Evolutionary conservation across 2,329 filamentous ascomycete species (phyloP).

Genomic region (Anisogramma anomala): DNA sequence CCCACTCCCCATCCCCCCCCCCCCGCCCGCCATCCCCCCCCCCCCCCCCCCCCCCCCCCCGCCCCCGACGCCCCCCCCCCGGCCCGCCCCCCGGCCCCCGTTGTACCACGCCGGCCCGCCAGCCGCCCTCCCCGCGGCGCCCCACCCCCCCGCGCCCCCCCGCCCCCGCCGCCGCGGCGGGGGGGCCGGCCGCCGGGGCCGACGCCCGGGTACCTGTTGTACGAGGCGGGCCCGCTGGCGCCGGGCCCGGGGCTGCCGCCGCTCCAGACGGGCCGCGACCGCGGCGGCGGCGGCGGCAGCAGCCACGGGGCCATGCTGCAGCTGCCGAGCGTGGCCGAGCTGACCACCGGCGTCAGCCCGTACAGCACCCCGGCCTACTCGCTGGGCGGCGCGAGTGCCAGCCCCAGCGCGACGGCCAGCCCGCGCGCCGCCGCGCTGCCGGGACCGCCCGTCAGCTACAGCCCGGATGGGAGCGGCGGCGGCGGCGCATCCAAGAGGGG

Average conservation of each 20-base stretch:
- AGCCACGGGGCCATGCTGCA: constrained; percentile 20
- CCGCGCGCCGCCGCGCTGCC: constrained; percentile 25
- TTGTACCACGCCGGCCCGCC: constrained; percentile 16
- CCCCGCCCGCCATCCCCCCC: constrained; percentile 13
- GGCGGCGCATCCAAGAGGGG: constrained; percentile 35
- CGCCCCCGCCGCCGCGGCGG: constrained; percentile 28
- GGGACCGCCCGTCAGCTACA: constrained; percentile 22
- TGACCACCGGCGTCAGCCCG: constrained; percentile 51
- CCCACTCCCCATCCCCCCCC: background rate
- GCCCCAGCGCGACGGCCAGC: constrained; percentile 30
- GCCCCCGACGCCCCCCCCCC: constrained; percentile 14
- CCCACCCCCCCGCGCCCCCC: too few relatives aligned
- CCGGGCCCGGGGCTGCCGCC: constrained; percentile 37
- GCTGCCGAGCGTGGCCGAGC: constrained; percentile 50
- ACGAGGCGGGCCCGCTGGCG: constrained; percentile 18
- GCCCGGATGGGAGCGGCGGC: constrained; percentile 3
- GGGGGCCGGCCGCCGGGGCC: constrained; percentile 29
- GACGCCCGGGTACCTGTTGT: constrained; percentile 24
- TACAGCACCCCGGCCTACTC: constrained; percentile 48
- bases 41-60: constrained; percentile 16
- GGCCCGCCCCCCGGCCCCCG: constrained; percentile 20
- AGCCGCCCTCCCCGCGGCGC: constrained; percentile 12
- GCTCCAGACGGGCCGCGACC: constrained; percentile 30
- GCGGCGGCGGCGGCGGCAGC: constrained; percentile 23
- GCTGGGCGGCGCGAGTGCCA: constrained; percentile 27